These are phyloP conservation scores for Heteromeles arbutifolia DNA, from an alignment of 306 rosid species.

Conservation along the genomic window DNA sequence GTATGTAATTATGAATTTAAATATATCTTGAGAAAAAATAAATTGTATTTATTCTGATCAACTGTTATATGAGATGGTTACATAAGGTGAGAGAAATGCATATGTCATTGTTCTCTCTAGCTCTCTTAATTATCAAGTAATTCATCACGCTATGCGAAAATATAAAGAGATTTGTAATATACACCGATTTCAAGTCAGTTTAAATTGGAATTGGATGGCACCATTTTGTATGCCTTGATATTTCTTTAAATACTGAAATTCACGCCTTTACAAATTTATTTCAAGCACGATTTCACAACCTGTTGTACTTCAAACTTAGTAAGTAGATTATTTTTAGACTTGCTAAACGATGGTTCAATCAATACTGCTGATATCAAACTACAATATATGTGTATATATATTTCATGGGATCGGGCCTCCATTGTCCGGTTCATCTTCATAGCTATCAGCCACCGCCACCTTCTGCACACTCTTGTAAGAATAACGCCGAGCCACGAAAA, in stretches of 20 bases:
- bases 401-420: constrained; percentile 38
- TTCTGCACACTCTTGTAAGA: constrained; percentile 79
- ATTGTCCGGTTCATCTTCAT: constrained; percentile 30
- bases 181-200: not conserved
- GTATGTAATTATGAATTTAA: no score
- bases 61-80: not conserved
- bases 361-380: not conserved
- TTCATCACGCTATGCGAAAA: not conserved
- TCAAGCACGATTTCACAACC: not conserved
- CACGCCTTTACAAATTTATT: not conserved
- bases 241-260: not conserved
- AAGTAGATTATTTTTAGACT: not conserved
- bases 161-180: not conserved
- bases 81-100: not conserved
- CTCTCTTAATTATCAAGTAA: not conserved
- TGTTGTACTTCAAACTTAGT: not conserved
- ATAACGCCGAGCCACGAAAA: constrained; percentile 67
- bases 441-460: constrained; percentile 50
- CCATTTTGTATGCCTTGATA: no score
- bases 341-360: not conserved
- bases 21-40: no score
- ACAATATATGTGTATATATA: not conserved
- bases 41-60: no score
- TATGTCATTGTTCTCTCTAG: not conserved
- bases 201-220: not conserved